Evolutionary conservation across 2,329 filamentous ascomycete genomes (phyloP), one percentile per base, ranked within the genome.

Genomic region (Ceratocystis alfenasii): DNA sequence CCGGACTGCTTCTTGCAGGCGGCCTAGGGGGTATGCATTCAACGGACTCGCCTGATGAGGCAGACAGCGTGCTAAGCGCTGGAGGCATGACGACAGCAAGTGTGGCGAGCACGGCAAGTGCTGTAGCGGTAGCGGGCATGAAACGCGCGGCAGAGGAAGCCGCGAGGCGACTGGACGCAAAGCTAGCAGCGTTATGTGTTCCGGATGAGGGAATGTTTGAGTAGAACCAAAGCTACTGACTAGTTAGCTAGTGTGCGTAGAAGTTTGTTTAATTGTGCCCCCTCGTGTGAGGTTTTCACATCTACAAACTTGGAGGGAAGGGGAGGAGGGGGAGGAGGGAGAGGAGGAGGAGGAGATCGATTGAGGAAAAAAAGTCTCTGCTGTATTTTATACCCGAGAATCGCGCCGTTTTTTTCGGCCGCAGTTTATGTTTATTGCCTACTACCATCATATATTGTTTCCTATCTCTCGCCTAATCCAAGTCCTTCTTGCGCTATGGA

Each of bases 121-220:
- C 78, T 1, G 77, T 77, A 1, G 79, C 77, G 25, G 78, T 83
- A 22, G 77, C 81, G 63, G 76, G 77, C 7, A 78, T 83, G 73
- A 77, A 83, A 67, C 77, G 79, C 66, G 81, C 83, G 66, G 81
- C 83, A 3, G 81, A 83, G 69, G 83, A 86, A 69, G 75, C 87
- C 65, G 82, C 81, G 28, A 75, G 77, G 65, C 84, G 81, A 79
- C 72, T 87, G 69, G 83, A 87, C 69, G 80, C 81, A n/a, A 81
- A 81, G 74, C 76, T 87, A 5, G 80, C 80, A 5, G 75, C 77
- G 15, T 71, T 85, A 68, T 74, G 74, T 15, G 78, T 84, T 33
- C 81, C 83, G 0, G 79, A 82, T 62, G 81, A 83, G 64, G 78
- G 78, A 4, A 75, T 80, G 25, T 77, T 77, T 50, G 66, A 68